Evolutionary conservation across 1,139 yeast species (phyloP), one percentile per base, ranked within the genome.

Genomic region (Magnusiomyces ingens): DNA sequence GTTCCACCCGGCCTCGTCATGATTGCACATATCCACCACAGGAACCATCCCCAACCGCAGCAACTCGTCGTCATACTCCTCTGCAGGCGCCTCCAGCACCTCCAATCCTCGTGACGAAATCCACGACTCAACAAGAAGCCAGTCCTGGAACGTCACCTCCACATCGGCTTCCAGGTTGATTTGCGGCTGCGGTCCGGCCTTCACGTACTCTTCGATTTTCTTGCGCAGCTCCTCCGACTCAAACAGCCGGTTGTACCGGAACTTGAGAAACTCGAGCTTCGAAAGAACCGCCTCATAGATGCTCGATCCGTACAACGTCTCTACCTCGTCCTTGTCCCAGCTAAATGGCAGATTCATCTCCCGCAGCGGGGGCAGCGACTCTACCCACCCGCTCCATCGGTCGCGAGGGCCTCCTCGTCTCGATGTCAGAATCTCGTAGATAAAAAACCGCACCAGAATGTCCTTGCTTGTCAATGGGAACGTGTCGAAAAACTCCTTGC

Each of bases 11-110:
- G 54, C 29, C 11, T 55, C 52, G 32, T 61, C 54, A 55, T 72
- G 75, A 58, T 72, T 72, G 49, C 67, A 68, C 41, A 70, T 57
- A 51, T 72, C 75, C 1, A 72, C 55, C 3, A 69, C 55, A 0
- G 75, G 75, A n/a, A 70, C 71, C 57, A 71, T 57, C 12, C 64
- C 64, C 26, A 60, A 48, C 26, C 55, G 55, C 53, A 41, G 55
- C 53, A 41, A 47, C 4, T 41, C 50, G 10, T 52, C 50, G 6
- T 10, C 17, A 15, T 10, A 37, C 29, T 48, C 51, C 5, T 38
- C 41, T 44, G 57, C 48, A 37, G 59, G 32, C 50, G 52, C 35
- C 22, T 45, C 43, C 52, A 69, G 61, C 40, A 67, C 44, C 48
- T 60, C 55, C 35, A 67, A 51, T 6, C 63, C 54, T 26, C 73